Evolutionary conservation across 2,329 filamentous ascomycete genomes (phyloP).

Genomic region (Stachybotrys chlorohalonatus): DNA sequence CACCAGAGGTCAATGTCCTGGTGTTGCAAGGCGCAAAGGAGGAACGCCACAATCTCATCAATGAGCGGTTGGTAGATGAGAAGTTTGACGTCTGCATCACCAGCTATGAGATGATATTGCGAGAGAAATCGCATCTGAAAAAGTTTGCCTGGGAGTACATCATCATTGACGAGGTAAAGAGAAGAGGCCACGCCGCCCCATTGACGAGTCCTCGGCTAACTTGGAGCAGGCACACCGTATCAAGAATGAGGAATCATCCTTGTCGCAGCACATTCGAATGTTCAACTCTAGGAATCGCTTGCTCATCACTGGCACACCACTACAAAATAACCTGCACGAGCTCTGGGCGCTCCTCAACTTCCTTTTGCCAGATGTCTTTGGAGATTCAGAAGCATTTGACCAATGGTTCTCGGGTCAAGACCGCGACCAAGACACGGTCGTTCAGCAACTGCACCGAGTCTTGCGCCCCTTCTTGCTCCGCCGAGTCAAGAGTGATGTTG

Average conservation of each 20-base stretch:
- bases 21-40: constrained; percentile 95
- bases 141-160: constrained; percentile 99
- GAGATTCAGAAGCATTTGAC: constrained; percentile 92
- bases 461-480: constrained; percentile 88
- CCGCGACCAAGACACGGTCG: constrained; percentile 86
- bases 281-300: constrained; percentile 94
- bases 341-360: constrained; percentile 98
- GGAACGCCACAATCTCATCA: constrained; percentile 79
- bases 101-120: constrained; percentile 97
- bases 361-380: constrained; percentile 94
- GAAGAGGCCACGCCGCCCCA: background rate
- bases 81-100: constrained; percentile 98
- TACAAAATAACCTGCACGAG: constrained; percentile 97
- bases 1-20: constrained; percentile 87
- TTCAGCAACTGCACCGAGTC: constrained; percentile 90
- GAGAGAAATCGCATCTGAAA: constrained; percentile 88
- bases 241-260: constrained; percentile 97
- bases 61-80: constrained; percentile 82
- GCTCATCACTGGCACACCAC: constrained; percentile 89
- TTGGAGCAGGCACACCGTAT: constrained; percentile 67
- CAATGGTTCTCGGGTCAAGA: constrained; percentile 94
- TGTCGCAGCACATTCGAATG: constrained; percentile 90
- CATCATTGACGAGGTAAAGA: constrained; percentile 74
- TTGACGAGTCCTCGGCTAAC: constrained; percentile 6
- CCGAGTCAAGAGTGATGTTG: constrained; percentile 93